These are phyloP conservation scores for Dicorynia guianensis DNA, from an alignment of 306 rosid genomes.

Conservation along the genomic window DNA sequence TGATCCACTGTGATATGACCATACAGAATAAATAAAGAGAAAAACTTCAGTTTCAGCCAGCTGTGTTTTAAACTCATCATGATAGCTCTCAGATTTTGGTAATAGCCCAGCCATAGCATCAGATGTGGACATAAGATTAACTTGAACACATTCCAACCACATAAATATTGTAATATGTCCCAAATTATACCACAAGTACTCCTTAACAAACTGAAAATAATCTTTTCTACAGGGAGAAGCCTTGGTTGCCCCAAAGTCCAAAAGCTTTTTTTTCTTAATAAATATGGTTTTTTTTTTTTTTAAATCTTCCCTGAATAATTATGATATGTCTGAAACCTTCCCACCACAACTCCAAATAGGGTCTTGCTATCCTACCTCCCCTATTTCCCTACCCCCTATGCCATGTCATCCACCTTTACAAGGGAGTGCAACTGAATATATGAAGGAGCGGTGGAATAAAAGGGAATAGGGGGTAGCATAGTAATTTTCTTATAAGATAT, in stretches of 20 bases:
- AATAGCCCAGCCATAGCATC: not conserved
- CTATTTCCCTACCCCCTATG: too few species aligned
- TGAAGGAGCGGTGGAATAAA: too few species aligned
- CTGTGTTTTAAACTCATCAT: constrained; percentile 9
- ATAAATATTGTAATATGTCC: not conserved
- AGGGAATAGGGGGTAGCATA: too few species aligned
- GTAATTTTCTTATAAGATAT: too few species aligned
- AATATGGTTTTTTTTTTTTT: too few species aligned
- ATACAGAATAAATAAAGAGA: not conserved
- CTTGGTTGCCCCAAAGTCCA: not conserved
- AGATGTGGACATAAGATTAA: not conserved
- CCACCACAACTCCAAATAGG: too few species aligned
- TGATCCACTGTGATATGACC: not conserved
- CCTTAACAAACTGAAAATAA: not conserved
- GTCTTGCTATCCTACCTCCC: too few species aligned
- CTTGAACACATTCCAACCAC: not conserved
- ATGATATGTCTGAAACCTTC: too few species aligned
- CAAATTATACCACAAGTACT: not conserved
- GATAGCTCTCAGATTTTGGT: not conserved
- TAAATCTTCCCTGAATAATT: too few species aligned
- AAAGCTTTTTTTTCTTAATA: too few species aligned
- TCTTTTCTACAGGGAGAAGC: not conserved
- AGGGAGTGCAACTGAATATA: too few species aligned
- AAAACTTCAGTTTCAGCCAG: not conserved
- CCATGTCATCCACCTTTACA: too few species aligned